Evolutionary conservation across 345 rosid genomes (phyloP), one percentile per base, ranked within the genome.

Genomic region (Ricinus communis): DNA sequence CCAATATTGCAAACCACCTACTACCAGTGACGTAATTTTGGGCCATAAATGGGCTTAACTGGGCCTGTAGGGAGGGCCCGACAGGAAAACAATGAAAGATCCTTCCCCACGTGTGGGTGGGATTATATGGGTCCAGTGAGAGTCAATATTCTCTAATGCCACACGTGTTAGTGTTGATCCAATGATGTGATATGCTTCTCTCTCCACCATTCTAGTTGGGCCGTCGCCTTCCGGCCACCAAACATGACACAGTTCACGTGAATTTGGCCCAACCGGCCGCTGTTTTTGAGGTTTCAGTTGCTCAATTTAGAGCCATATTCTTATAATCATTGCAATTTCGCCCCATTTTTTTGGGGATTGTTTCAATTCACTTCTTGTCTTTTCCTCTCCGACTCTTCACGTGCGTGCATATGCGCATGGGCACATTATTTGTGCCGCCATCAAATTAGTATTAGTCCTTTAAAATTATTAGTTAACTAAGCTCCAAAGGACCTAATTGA

Each of bases 41-140:
- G 81, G 77, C 76, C 78, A 56, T 14, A 15, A 27, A 56, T 47
- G 65, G 53, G 72, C 75, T 45, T 38, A 9, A 41, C 1, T 24
- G 11, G 82, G 75, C 74, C 76, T 58, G 27, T 21, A 8, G 16
- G 0, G n/a, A 22, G 71, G 79, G 69, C 71, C 77, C 79, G 61
- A 43, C 55, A 54, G 21, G 56, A 78, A 72, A 69, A 77, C 28
- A 61, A 63, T 18, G 24, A 46, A 27, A 66, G 62, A 70, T 76
- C 73, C 49, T 43, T 68, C 77, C 83, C 68, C 90, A 77, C 87
- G 87, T 82, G 86, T 49, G 89, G 82, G 77, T 77, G 85, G 82
- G 82, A 79, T 69, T 72, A 33, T 1, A 0, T 27, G 57, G 65
- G 61, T 38, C 36, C 55, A 28, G 75, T 70, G 78, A 72, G 73